Conservation (phyloP, 805 yeast genomes). For the Vanderwaltozyma tropicalis region DNA sequence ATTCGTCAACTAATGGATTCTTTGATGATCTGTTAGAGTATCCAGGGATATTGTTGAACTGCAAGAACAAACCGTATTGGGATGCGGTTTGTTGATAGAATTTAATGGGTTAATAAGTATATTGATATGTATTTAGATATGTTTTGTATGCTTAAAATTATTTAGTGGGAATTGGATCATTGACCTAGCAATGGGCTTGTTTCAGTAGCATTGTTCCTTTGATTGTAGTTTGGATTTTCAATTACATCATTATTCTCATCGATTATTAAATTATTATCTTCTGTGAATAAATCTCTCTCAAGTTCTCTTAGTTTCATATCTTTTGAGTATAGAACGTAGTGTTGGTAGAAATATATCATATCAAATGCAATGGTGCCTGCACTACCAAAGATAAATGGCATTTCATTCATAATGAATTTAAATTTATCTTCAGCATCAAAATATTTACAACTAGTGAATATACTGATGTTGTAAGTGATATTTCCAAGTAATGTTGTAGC, state of each 20-base stretch:
- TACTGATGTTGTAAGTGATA: constrained; percentile 63
- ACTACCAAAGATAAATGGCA: constrained; percentile 78
- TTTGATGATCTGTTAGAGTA: too few relatives aligned
- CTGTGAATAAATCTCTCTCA: constrained; percentile 8
- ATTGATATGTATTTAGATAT: not conserved
- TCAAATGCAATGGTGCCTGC: constrained; percentile 81
- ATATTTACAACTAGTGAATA: constrained; percentile 54
- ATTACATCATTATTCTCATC: not conserved
- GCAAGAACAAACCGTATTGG: too few relatives aligned
- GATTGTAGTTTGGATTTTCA: not conserved
- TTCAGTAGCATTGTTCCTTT: not conserved
- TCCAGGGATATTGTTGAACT: too few relatives aligned
- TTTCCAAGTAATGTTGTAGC: constrained; percentile 73
- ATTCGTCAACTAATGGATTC: too few relatives aligned
- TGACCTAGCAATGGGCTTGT: not conserved
- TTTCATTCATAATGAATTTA: constrained; percentile 51
- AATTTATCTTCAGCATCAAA: constrained; percentile 28
- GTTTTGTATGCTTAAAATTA: not conserved
- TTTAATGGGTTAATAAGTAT: too few relatives aligned
- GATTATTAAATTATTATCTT: not conserved
- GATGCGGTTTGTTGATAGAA: too few relatives aligned
- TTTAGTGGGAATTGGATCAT: not conserved
- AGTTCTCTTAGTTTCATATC: constrained; percentile 22
- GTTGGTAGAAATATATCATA: constrained; percentile 55
- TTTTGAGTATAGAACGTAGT: constrained; percentile 25